Evolutionary conservation across 1,139 yeast genomes (phyloP), one percentile per base, ranked within the genome.

Genomic region (Kluyveromyces marxianus): DNA sequence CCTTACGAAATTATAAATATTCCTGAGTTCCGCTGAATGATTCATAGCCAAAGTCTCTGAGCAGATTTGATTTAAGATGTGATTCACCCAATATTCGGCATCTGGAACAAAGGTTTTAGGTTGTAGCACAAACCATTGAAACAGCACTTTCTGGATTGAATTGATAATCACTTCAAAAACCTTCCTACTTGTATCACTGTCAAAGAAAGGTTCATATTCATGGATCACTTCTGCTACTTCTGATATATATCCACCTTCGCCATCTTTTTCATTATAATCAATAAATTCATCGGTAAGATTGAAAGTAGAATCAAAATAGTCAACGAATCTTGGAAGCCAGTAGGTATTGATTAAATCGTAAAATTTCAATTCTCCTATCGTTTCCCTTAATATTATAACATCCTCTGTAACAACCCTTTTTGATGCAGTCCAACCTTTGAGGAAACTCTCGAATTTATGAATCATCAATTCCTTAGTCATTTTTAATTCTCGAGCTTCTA

Each of bases 341-440:
- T 57, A 48, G 14, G 53, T 54, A 2, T 50, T 51, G 6, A 67
- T 43, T 59, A 52, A 49, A 6, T 57, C 54, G 44, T 62, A 35
- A 41, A 46, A 65, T 8, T 56, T 57, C 2, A 53, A 52, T 5
- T 58, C 59, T 2, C 72, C 74, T 7, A 70, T 51, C 4, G 71
- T 54, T 44, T 70, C 72, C 37, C 58, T 62, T 63, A 76, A 69
- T 6, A 67, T 55, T 4, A 53, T 48, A 26, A 74, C 32, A 27
- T 37, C 25, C 2, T 10, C 6, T n/a, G 34, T 8, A 8, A n/a
- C 21, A 14, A 37, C 34, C 8, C 8, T 37, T 21, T 28, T 6
- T 4, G 41, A 37, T 7, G 33, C 6, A 38, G 62, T 54, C 76
- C 76, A 73, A 4, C 46, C 48, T 2, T 57, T 49, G 35, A 71